Evolutionary conservation across 1,139 yeast species (phyloP).

Genomic region (Pichia sp.): DNA sequence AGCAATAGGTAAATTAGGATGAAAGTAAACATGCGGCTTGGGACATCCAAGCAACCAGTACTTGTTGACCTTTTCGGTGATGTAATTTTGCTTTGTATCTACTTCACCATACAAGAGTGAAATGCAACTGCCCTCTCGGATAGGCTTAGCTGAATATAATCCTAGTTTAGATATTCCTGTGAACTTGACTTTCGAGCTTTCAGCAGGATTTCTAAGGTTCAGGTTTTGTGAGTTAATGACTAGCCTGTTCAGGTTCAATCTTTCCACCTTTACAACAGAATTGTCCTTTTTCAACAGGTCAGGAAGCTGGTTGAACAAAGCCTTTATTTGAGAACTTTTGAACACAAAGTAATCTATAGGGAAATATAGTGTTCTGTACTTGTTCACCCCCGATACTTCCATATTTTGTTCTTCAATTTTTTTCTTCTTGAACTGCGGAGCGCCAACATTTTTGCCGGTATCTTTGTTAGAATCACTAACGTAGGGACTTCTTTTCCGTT

Average conservation of each 20-base stretch:
- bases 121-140: slow-evolving; percentile 47
- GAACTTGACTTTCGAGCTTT: slow-evolving; percentile 54
- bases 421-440: slow-evolving; percentile 18
- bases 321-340: slow-evolving; percentile 32
- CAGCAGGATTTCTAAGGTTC: slow-evolving; percentile 40
- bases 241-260: slow-evolving; percentile 10
- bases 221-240: slow-evolving; percentile 15
- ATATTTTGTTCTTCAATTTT: slow-evolving; percentile 24
- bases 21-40: slow-evolving; percentile 65
- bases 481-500: slow-evolving; percentile 19
- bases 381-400: slow-evolving; percentile 30
- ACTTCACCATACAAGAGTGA: slow-evolving; percentile 71
- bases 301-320: slow-evolving; percentile 22
- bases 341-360: slow-evolving; percentile 39
- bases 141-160: slow-evolving; percentile 40
- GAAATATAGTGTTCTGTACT: slow-evolving; percentile 45
- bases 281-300: slow-evolving; percentile 13
- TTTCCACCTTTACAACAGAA: slow-evolving; percentile 10
- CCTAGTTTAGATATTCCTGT: slow-evolving; percentile 70
- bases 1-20: slow-evolving; percentile 48
- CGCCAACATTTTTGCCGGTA: slow-evolving; percentile 11
- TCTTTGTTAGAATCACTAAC: slow-evolving; percentile 2
- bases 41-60: slow-evolving; percentile 78
- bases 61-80: slow-evolving; percentile 62
- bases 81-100: slow-evolving; percentile 55